Evolutionary conservation across 208 protist species (phyloP), one percentile per base, ranked within the genome.

Genomic region (Wallacemonas sp.): DNA sequence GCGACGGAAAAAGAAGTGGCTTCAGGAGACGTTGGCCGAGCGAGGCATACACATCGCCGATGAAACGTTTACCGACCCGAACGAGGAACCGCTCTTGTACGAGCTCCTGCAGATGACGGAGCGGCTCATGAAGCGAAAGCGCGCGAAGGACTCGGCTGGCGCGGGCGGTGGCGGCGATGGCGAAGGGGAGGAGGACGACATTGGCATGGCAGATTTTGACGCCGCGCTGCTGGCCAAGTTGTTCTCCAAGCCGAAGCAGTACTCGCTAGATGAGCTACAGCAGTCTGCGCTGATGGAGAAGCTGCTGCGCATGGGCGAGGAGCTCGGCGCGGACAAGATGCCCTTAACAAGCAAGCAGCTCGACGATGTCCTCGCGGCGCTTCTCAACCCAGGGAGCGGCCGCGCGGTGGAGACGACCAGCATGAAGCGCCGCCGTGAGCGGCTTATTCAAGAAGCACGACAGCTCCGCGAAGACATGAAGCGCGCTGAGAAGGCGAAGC

Each of bases 261-360:
- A 83, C 65, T 75, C 78, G 26, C 65, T 91, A 1, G 79, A 86
- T 24, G 75, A 78, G 17, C 79, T 88, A 27, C 77, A 86, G 21
- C 22, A 75, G 61, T 83, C 77, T 15, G 77, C 76, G 63, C 75
- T 86, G 17, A 82, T 84, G 79, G 39, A 55, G 41, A 58, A 56
- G 26, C 79, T 90, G 4, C 67, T 90, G 33, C 79, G 47, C 36
- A 70, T 79, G 61, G 66, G 55, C 53, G 73, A 82, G 44, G 73
- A 65, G 22, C 54, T 49, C 39, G 70, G 59, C 27, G 68, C 59
- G 1, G 60, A 54, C 30, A 53, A 39, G 9, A 46, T 47, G 22
- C 42, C 56, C 9, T 66, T 88, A 9, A 62, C 80, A 1, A 62
- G 54, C 15, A 66, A 68, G 36, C 80, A 87, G 53, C 27, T 87